Evolutionary conservation across 495 filamentous ascomycete species (phyloP).

Genomic region (Jackrogersella multiformis): DNA sequence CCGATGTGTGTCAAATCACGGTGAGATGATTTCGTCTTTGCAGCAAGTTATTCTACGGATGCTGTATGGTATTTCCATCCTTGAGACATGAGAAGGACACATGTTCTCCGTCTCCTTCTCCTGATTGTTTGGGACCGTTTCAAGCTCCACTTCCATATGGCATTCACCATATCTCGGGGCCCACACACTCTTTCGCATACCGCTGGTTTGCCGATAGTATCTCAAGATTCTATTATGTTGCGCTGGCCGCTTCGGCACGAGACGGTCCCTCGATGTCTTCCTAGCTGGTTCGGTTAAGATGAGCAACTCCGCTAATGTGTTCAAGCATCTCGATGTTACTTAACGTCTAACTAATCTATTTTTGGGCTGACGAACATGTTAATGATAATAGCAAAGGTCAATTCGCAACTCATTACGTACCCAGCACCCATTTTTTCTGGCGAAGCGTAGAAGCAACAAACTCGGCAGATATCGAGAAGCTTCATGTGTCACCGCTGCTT

Average conservation of each 20-base stretch:
- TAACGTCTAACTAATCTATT: slow-evolving; percentile 3
- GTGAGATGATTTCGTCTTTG: slow-evolving; percentile 23
- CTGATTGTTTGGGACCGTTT: slow-evolving; percentile 43
- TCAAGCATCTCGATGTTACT: not conserved
- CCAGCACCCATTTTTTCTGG: not conserved
- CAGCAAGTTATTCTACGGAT: slow-evolving; percentile 19
- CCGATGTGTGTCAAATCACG: slow-evolving; percentile 22
- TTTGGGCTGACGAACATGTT: not conserved
- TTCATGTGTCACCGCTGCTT: slow-evolving; percentile 8
- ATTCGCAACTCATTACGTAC: slow-evolving; percentile 5
- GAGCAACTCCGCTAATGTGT: not conserved
- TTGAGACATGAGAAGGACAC: slow-evolving; percentile 33
- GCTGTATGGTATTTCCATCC: slow-evolving; percentile 15
- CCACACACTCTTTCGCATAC: slow-evolving; percentile 26
- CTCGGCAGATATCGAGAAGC: not conserved
- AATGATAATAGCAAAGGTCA: not conserved
- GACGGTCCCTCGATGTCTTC: not conserved
- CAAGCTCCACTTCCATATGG: slow-evolving; percentile 32
- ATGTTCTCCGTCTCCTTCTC: slow-evolving; percentile 35
- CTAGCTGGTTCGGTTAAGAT: not conserved
- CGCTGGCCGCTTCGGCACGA: slow-evolving; percentile 1
- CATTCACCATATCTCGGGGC: slow-evolving; percentile 9
- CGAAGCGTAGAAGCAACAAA: not conserved
- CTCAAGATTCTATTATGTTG: slow-evolving; percentile 9
- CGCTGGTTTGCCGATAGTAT: slow-evolving; percentile 13